Evolutionary conservation across 2,329 filamentous ascomycete species (phyloP).

Genomic region (Fusarium mangiferae): DNA sequence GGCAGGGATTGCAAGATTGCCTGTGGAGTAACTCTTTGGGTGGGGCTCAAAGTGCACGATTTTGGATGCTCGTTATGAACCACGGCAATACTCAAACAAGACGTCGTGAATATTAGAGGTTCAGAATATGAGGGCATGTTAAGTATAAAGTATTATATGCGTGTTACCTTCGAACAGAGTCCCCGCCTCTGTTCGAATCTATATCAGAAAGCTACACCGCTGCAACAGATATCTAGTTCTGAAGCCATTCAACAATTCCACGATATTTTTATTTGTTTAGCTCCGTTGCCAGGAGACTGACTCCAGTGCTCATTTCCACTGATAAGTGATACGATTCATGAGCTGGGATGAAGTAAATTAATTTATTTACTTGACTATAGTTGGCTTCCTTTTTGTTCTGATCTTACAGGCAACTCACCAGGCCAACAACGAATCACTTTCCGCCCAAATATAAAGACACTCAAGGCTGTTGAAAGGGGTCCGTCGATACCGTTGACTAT

Average conservation of each 20-base stretch:
- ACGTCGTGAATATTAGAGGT: not conserved
- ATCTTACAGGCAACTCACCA: constrained; percentile 2
- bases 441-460: constrained; percentile 10
- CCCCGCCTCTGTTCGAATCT: no score
- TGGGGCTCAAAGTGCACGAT: constrained; percentile 10
- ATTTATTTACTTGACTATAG: not conserved
- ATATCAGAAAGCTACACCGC: not conserved
- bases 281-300: constrained; percentile 21
- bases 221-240: not conserved
- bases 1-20: constrained; percentile 26
- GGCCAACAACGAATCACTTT: not conserved
- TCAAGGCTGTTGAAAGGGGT: constrained; percentile 17
- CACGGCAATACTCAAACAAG: not conserved
- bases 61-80: not conserved
- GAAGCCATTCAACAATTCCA: not conserved
- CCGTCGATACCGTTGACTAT: constrained; percentile 36
- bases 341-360: not conserved
- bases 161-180: no score
- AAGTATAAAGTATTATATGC: not conserved
- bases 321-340: not conserved
- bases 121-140: not conserved
- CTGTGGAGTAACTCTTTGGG: constrained; percentile 19
- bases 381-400: not conserved
- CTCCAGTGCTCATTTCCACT: constrained; percentile 7
- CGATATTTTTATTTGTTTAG: not conserved